These are phyloP conservation scores for Podospora tetraspora DNA, from an alignment of 495 filamentous ascomycete species.

Conservation along the genomic window DNA sequence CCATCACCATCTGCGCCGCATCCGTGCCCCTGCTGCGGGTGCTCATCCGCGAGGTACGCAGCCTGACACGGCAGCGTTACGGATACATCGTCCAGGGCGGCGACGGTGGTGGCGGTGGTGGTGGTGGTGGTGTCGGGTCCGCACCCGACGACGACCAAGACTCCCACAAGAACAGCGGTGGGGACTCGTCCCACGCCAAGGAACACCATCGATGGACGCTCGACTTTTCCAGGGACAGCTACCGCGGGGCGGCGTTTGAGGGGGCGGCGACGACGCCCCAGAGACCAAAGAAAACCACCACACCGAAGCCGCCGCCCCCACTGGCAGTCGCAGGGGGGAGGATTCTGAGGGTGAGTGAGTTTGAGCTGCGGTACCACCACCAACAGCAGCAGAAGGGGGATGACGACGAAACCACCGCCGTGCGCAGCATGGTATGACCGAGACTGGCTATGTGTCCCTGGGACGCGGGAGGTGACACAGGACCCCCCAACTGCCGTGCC, in stretches of 20 bases:
- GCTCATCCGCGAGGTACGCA: slow-evolving; percentile 22
- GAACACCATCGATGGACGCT: neutral
- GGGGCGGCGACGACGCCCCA: neutral
- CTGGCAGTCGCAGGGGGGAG: neutral
- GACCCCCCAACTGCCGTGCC: neutral
- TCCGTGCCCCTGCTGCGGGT: slow-evolving; percentile 33
- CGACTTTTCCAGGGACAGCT: neutral
- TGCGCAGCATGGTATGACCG: neutral
- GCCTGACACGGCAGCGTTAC: slow-evolving; percentile 8
- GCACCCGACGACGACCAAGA: neutral
- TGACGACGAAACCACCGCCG: neutral
- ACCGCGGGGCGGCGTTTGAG: neutral
- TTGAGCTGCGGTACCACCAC: neutral
- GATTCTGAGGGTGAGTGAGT: neutral
- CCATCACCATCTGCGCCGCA: slow-evolving; percentile 32
- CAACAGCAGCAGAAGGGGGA: neutral
- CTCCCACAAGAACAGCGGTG: neutral
- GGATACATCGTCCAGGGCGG: slow-evolving; percentile 4
- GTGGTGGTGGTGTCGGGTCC: neutral
- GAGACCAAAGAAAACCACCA: neutral
- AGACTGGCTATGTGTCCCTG: neutral
- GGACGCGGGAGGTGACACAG: neutral
- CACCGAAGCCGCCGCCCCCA: neutral
- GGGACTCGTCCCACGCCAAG: neutral
- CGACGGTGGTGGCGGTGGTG: neutral